Base-by-base conservation (phyloP, 192 early-diverging fungal species). In the Backusella tuberculispora region DNA sequence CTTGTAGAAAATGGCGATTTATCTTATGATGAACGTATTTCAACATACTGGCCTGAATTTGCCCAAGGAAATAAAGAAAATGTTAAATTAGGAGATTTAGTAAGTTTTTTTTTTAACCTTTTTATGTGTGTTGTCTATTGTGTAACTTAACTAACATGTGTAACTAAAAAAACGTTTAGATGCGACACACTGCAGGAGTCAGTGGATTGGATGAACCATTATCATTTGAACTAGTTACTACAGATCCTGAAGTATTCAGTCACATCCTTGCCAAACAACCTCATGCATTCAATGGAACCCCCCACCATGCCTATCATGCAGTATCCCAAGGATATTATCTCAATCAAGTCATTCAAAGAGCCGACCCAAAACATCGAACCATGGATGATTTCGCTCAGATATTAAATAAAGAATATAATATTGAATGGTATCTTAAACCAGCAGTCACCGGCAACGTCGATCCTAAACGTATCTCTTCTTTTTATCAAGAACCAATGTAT, bases 21-120 rank as follows among this genome's bases (percentile, higher is more conserved):
- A 4, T 43, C 73, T n/a, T 92, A 89, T 68, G 69, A 80, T 21
- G 80, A 83, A 41, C 77, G 69, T 24, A 83, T 94, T 40, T 69
- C 84, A 1, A 77, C 84, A 6, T 86, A 89, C 72, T 94, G 92
- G 92, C 92, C 92, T 2, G 91, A 93, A 74, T 94, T 94, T 80
- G 92, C 84, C 5, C 81, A 82, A 63, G 88, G 89, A 9, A 87
- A 87, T 63, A 94, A 94, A 77, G 78, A 89, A 45, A 74, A 93
- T 40, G 88, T 94, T 17, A 90, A 90, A 0, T n/a, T 94, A 41
- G 70, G 69, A 2, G 83, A 87, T 72, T 68, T 94, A 19, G 74
- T 75, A 75, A 69, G 67, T 43, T 56, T 21, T n/a, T n/a, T n/a
- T n/a, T n/a, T n/a, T n/a, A n/a, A n/a, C n/a, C n/a, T n/a, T n/a